Evolutionary conservation across 2,329 filamentous ascomycete genomes (phyloP).

Genomic region (Leptographium procerum): DNA sequence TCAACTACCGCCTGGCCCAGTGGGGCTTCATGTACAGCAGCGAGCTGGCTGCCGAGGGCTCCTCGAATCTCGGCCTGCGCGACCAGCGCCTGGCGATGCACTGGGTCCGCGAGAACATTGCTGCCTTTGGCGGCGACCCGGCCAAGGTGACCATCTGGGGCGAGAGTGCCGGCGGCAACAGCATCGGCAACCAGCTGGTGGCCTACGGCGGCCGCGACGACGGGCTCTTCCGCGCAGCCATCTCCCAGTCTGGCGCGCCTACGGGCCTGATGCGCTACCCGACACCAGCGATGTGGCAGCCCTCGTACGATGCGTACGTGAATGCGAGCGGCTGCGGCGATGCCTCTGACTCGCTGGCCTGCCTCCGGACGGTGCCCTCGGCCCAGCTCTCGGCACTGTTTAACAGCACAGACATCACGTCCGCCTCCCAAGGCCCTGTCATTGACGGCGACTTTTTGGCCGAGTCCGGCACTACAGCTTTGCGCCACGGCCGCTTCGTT

Average conservation of each 20-base stretch:
- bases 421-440: constrained; percentile 14
- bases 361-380: constrained; percentile 22
- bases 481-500: constrained; percentile 47
- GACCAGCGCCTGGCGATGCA: constrained; percentile 37
- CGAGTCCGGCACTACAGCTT: constrained; percentile 32
- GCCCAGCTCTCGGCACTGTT: constrained; percentile 16
- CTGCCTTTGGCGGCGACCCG: constrained; percentile 34
- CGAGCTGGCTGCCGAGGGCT: constrained; percentile 29
- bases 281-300: constrained; percentile 15
- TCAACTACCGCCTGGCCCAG: constrained; percentile 36
- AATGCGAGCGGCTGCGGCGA: constrained; percentile 1
- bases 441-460: constrained; percentile 31
- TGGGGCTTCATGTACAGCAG: constrained; percentile 40
- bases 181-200: constrained; percentile 36
- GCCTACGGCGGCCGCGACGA: constrained; percentile 41
- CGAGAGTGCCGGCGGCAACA: constrained; percentile 40
- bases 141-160: constrained; percentile 39
- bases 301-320: constrained; percentile 12
- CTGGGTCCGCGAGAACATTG: constrained; percentile 41
- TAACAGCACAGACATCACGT: constrained; percentile 10
- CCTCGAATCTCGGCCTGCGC: constrained; percentile 37
- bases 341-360: constrained; percentile 9
- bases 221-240: constrained; percentile 39
- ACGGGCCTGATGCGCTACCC: constrained; percentile 5
- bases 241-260: constrained; percentile 20